Evolutionary conservation across 371 early-diverging fungal species (phyloP).

Genomic region (Apophysomyces sp.): DNA sequence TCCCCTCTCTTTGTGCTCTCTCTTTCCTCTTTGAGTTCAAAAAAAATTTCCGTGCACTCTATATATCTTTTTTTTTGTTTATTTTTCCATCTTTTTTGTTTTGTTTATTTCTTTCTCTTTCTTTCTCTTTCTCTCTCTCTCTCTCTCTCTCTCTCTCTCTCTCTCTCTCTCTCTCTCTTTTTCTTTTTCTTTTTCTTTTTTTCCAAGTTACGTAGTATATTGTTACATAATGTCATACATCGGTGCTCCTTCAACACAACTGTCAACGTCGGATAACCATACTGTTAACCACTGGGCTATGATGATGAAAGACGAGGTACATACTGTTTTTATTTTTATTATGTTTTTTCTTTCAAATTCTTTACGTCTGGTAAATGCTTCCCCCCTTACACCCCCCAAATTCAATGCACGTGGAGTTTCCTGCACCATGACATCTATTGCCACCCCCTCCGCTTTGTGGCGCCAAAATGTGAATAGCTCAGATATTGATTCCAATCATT

Average conservation of each 20-base stretch:
- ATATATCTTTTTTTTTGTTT: neutral
- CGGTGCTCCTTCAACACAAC: neutral
- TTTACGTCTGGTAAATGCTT: neutral
- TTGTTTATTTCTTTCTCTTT: no score
- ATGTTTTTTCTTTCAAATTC: neutral
- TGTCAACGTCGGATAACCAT: neutral
- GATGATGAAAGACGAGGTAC: slow-evolving; percentile 1
- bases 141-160: neutral
- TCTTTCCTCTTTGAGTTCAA: neutral
- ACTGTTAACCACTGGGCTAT: neutral
- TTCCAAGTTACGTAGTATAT: neutral
- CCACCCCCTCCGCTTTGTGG: no score
- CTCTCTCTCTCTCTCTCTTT: neutral
- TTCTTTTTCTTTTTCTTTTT: neutral
- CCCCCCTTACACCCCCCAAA: neutral
- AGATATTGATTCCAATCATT: neutral
- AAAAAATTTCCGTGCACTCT: neutral
- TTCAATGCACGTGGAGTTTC: neutral
- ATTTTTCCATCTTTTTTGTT: no score
- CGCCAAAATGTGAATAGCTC: neutral
- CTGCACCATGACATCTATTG: neutral
- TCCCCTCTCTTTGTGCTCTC: neutral
- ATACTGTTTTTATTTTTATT: no score
- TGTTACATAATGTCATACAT: slow-evolving; percentile 2
- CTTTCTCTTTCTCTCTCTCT: no score